Evolutionary conservation across 2,329 filamentous ascomycete genomes (phyloP).

Genomic region (Penicillium sclerotiorum): DNA sequence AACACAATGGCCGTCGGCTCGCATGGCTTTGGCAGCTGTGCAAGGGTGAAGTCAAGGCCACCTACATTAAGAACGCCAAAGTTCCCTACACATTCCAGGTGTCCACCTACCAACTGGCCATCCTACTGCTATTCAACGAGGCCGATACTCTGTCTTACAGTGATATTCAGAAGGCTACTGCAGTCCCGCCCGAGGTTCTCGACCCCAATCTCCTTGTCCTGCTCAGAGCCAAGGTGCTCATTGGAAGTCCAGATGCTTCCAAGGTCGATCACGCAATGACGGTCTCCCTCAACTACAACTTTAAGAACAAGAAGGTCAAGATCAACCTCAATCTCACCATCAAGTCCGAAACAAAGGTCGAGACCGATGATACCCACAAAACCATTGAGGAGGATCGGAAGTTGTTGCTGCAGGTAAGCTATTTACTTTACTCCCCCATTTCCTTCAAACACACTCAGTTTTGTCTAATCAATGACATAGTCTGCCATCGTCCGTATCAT

Average conservation of each 20-base stretch:
- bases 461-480: slow-evolving; percentile 50
- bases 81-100: slow-evolving; percentile 96
- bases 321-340: slow-evolving; percentile 94
- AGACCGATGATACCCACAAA: slow-evolving; percentile 97
- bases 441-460: background rate
- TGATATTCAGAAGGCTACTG: slow-evolving; percentile 80
- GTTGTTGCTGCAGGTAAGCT: slow-evolving; percentile 86
- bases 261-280: slow-evolving; percentile 77
- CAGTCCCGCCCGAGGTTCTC: slow-evolving; percentile 76
- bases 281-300: slow-evolving; percentile 87
- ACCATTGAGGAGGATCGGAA: slow-evolving; percentile 98
- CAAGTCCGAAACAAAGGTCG: slow-evolving; percentile 94
- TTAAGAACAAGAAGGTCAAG: slow-evolving; percentile 98
- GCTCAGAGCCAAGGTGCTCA: slow-evolving; percentile 88
- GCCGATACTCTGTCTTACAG: slow-evolving; percentile 82
- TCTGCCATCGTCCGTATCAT: slow-evolving; percentile 99
- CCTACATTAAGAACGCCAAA: slow-evolving; percentile 87
- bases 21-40: slow-evolving; percentile 98
- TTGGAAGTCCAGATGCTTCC: slow-evolving; percentile 68
- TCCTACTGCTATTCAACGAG: slow-evolving; percentile 93
- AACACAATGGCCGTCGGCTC: slow-evolving; percentile 93
- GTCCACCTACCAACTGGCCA: slow-evolving; percentile 96
- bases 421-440: background rate
- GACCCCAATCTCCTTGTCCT: slow-evolving; percentile 86
- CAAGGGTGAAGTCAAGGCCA: slow-evolving; percentile 94